Evolutionary conservation across 345 rosid species (phyloP), one percentile per base, ranked within the genome.

Genomic region (Moricandia moricandioides): DNA sequence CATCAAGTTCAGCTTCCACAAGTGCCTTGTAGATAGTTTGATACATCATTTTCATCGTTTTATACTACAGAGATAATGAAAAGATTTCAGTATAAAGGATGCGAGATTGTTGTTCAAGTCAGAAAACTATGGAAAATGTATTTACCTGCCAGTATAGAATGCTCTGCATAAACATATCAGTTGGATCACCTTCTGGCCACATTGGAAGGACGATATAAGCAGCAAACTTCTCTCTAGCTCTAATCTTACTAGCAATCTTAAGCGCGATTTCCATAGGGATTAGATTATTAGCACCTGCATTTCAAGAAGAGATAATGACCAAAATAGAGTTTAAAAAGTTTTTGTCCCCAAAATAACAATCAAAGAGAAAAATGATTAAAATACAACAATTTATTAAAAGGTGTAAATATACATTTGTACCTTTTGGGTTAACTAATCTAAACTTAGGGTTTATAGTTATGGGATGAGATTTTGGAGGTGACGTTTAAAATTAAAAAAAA

Each of bases 271-370:
- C 51, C 51, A 89, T 87, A 9, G 98, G 98, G 74, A 93, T 91
- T 59, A 93, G 80, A 80, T 93, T 93, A 80, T 93, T 87, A 58
- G 97, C 98, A 61, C 98, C 96, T 92, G 88, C 78, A 83, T 34
- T 21, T 21, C 24, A 21, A 21, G 24, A 21, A 21, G 24, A 21
- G 24, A 21, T 21, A 21, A 21, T 21, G 24, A 21, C 24, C 24
- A 21, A 21, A 21, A 21, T 21, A 21, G 24, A 21, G 24, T 0
- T 21, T 21, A 21, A 21, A 21, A 21, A 21, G 24, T 21, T 21
- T 21, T 21, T 21, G 24, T 21, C 24, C 24, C 24, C 24, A 21
- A 21, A 21, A 21, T 21, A 21, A 21, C 24, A 21, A 21, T 21
- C 24, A 21, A 21, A 21, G 24, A 21, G 24, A 21, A 21, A 21